phyloP scores from a whole-genome alignment of 1,284 basidiomycete species.

The Tilletia horrida region DNA sequence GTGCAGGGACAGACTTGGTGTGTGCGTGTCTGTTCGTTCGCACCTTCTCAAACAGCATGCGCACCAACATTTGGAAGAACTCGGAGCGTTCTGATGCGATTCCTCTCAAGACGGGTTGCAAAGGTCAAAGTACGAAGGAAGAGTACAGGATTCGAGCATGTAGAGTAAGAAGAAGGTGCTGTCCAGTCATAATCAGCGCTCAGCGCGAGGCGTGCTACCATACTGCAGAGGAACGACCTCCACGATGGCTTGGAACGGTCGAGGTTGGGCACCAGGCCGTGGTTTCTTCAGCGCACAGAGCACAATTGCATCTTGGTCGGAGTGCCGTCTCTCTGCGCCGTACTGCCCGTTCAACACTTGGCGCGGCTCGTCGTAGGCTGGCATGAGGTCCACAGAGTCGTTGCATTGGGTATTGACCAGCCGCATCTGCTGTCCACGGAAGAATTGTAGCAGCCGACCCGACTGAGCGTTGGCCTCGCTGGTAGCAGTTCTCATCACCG shows the following conservation, averaged over 20 bases:
- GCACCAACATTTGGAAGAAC: too few relatives aligned
- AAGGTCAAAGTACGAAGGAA: not conserved
- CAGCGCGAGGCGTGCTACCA: not conserved
- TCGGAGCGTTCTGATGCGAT: not conserved
- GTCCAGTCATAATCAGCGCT: too few relatives aligned
- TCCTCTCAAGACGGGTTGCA: too few relatives aligned
- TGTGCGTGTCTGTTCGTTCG: too few relatives aligned
- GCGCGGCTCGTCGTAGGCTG: not conserved
- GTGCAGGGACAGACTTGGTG: too few relatives aligned
- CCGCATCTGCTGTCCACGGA: slow-evolving; percentile 59
- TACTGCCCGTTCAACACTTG: not conserved
- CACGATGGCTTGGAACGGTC: slow-evolving; percentile 13
- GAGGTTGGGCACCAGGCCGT: not conserved
- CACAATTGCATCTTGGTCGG: slow-evolving; percentile 4
- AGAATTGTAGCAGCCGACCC: slow-evolving; percentile 83
- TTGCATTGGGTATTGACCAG: slow-evolving; percentile 1
- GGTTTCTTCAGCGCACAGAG: slow-evolving; percentile 4
- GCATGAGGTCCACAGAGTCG: slow-evolving; percentile 13
- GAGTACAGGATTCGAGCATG: not conserved
- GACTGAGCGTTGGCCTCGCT: slow-evolving; percentile 65
- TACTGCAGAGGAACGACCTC: slow-evolving; percentile 3
- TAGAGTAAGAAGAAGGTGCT: too few relatives aligned
- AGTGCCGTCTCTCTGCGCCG: not conserved
- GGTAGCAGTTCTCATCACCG: not conserved
- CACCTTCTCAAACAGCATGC: too few relatives aligned